phyloP scores from a whole-genome alignment of 1,284 basidiomycete genomes.

The Ustilago curta region DNA sequence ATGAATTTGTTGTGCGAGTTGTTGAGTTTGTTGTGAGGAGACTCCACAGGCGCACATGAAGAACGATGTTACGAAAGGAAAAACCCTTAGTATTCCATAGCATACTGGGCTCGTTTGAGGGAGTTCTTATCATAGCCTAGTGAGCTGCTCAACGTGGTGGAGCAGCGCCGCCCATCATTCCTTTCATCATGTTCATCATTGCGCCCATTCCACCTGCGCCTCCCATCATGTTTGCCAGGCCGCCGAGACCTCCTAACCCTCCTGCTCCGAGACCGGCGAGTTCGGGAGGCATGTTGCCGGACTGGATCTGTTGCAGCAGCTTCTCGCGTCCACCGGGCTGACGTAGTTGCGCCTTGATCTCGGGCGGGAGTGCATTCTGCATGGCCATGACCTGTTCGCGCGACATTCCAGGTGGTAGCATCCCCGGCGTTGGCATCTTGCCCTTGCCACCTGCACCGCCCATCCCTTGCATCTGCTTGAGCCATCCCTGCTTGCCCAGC shows the following conservation, averaged over 20 bases:
- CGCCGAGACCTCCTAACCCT: conserved; percentile 44
- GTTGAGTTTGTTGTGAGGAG: no score
- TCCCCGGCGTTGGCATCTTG: conserved; percentile 54
- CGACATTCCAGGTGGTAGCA: conserved; percentile 65
- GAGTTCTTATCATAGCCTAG: background rate
- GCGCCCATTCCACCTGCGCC: conserved; percentile 69
- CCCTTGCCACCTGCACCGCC: conserved; percentile 44
- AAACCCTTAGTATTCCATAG: no score
- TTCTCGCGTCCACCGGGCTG: conserved; percentile 67
- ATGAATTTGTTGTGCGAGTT: no score
- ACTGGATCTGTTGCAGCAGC: conserved; percentile 58
- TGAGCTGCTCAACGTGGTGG: conserved; percentile 7
- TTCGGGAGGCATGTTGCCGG: conserved; percentile 53
- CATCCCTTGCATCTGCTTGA: conserved; percentile 58
- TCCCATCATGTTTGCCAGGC: conserved; percentile 42
- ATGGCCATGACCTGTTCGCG: conserved; percentile 66
- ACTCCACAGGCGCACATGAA: no score
- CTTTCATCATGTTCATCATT: conserved; percentile 79
- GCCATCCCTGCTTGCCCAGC: conserved; percentile 87
- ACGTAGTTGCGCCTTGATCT: conserved; percentile 68
- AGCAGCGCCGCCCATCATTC: conserved; percentile 78
- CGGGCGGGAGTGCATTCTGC: conserved; percentile 66
- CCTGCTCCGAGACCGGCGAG: conserved; percentile 51
- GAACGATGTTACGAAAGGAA: no score
- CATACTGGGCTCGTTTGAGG: background rate